Evolutionary conservation across 1,284 basidiomycete genomes (phyloP).

Genomic region (Ceratobasidium sp.): DNA sequence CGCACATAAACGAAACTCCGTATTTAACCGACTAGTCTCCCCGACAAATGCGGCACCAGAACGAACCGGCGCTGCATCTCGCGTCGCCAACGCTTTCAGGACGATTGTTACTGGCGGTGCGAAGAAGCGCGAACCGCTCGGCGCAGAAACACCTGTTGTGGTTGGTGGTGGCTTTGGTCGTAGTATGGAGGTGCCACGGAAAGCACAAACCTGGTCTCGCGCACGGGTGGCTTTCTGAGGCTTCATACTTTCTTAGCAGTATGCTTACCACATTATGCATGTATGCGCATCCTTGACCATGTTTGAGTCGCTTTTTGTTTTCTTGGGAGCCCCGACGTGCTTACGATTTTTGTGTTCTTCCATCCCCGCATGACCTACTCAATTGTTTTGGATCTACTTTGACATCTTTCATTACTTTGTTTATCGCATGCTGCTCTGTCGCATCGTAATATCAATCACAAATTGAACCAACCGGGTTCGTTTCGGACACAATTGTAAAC

Average conservation of each 20-base stretch:
- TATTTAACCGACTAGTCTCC: constrained; percentile 25
- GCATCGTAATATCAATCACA: constrained; percentile 6
- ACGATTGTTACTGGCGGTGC: constrained; percentile 28
- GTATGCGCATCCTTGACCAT: constrained; percentile 10
- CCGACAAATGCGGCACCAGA: constrained; percentile 7
- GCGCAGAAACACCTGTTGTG: neutral
- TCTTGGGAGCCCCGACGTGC: neutral
- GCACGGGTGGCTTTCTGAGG: constrained; percentile 15
- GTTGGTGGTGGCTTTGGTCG: constrained; percentile 25
- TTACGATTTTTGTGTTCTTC: constrained; percentile 4
- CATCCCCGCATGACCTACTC: neutral
- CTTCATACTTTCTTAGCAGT: neutral
- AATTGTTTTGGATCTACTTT: constrained; percentile 4
- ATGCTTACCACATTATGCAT: constrained; percentile 24
- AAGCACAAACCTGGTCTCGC: constrained; percentile 34
- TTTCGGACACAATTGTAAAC: neutral
- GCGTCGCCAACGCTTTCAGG: constrained; percentile 33
- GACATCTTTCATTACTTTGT: neutral
- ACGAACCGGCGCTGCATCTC: constrained; percentile 1
- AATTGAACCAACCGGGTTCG: constrained; percentile 10
- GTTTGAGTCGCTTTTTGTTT: constrained; percentile 3
- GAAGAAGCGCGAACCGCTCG: constrained; percentile 17
- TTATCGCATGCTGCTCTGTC: neutral
- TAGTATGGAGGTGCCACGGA: neutral
- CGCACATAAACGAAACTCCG: constrained; percentile 6